Base-by-base conservation (phyloP, 2,329 filamentous ascomycete species). In the Fusarium sp. region DNA sequence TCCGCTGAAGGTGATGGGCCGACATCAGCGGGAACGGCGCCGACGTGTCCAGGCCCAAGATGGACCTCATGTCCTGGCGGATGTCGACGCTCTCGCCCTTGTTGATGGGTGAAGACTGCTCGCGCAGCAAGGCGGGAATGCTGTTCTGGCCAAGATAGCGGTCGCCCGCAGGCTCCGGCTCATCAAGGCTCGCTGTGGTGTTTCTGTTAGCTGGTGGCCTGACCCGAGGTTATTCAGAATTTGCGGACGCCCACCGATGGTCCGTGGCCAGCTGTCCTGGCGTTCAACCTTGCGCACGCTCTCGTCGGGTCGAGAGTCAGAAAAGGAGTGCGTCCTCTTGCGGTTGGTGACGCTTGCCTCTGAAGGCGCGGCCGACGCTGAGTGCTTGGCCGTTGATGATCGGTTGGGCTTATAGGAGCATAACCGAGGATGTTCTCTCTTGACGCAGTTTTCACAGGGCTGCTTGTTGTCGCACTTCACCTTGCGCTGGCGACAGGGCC, bases 391-490 rank as follows among this genome's bases (percentile, higher is more conserved):
- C 71, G 80, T 80, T 64, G 75, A 83, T 77, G 79, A 83, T 80
- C 81, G 81, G 78, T 92, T 92, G 16, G 90, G 90, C 78, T 92
- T 92, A 82, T 92, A 92, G 31, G 89, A 92, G 78, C 90, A 92
- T 59, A 92, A 83, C 80, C 89, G 86, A 3, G 90, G 86, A 74
- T 92, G 90, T 67, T 92, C 90, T 63, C 90, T 84, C 83, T 91
- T 92, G 77, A 91, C 87, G 77, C 90, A 92, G 78, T 92, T 92
- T 77, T 92, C 90, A 80, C 90, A 92, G 1, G 90, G 90, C 77
- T 91, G 87, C 79, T 91, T 90, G 80, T 92, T 92, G 82, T 92
- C 90, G 79, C 90, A 92, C 82, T 92, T 92, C 44, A 92, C 90
- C 81, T 92, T 92, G 72, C 90, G 86, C 80, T 92, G 90, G 53